Base-by-base conservation (phyloP, 768 basidiomycete genomes). In the Pleurotus sapidus region DNA sequence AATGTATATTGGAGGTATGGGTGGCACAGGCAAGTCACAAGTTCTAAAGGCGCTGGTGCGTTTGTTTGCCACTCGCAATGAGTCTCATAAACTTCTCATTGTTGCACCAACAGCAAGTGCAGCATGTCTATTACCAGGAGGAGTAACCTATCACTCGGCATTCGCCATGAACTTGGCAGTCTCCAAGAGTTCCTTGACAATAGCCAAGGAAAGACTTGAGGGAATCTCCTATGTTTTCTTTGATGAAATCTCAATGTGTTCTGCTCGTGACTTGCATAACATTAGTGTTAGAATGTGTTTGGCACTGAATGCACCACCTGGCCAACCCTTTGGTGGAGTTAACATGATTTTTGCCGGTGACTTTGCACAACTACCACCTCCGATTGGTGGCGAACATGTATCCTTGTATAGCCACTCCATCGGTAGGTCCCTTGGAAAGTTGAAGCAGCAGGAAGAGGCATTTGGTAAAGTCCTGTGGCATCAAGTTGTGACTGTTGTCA, bases 241-340 rank as follows among this genome's bases (percentile, higher is more conserved):
- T 7, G 73, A 78, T 66, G 75, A 78, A 55, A 65, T 77, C 0
- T 77, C 75, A 0, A 79, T 79, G 78, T 39, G 77, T 0, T 66
- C 67, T 1, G 72, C 71, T 46, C 17, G 49, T n/a, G 68, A 70
- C 37, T 39, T 76, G 37, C 70, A 71, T 56, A 54, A 50, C 1
- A 74, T 76, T 1, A 65, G 65, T 59, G 59, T 60, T 1, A 60
- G 60, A n/a, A 59, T 74, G n/a, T 58, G 63, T 14, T 57, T 55
- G 17, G 60, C 67, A 3, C 60, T 63, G n/a, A 58, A 63, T 17
- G n/a, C 46, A 1, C 49, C 55, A 8, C 5, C 55, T 2, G 51
- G 61, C 15, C 23, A 46, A 4, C 63, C 71, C 9, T 72, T 72
- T 59, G 71, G 70, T 5, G 69, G 72, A 0, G 55, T 68, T 12